Conservation (phyloP, 192 early-diverging fungal genomes). For the Chytriomyces hyalinus region DNA sequence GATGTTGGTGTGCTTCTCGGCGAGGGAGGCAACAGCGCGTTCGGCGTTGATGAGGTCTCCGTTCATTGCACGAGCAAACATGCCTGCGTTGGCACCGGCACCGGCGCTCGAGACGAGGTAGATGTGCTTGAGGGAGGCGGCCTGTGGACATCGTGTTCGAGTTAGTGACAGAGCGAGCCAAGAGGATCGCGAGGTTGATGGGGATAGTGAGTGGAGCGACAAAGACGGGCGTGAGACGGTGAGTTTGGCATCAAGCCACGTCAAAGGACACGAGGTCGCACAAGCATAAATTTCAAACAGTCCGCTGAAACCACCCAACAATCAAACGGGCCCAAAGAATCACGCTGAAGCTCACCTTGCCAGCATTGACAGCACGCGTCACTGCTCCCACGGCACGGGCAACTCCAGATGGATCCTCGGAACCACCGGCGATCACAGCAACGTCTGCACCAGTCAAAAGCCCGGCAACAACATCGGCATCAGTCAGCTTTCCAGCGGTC, state of each 20-base stretch:
- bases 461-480: background rate
- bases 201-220: too few species aligned
- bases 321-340: too few species aligned
- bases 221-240: too few species aligned
- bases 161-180: background rate
- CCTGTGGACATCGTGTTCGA: background rate
- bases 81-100: background rate
- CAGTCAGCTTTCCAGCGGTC: background rate
- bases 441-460: background rate
- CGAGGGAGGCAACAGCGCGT: slow-evolving; percentile 2
- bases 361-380: background rate
- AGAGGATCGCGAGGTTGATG: too few species aligned
- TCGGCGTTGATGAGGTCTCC: slow-evolving; percentile 17
- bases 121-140: slow-evolving; percentile 16
- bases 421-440: slow-evolving; percentile 23
- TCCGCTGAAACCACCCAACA: too few species aligned
- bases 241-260: too few species aligned
- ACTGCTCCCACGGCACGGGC: background rate
- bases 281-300: background rate
- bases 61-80: slow-evolving; percentile 2
- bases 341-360: background rate
- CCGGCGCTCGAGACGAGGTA: slow-evolving; percentile 26
- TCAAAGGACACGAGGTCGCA: too few species aligned
- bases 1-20: slow-evolving; percentile 10
- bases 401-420: slow-evolving; percentile 18